phyloP scores from a whole-genome alignment of 179 eudicot species.

The Beta macrorhiza region DNA sequence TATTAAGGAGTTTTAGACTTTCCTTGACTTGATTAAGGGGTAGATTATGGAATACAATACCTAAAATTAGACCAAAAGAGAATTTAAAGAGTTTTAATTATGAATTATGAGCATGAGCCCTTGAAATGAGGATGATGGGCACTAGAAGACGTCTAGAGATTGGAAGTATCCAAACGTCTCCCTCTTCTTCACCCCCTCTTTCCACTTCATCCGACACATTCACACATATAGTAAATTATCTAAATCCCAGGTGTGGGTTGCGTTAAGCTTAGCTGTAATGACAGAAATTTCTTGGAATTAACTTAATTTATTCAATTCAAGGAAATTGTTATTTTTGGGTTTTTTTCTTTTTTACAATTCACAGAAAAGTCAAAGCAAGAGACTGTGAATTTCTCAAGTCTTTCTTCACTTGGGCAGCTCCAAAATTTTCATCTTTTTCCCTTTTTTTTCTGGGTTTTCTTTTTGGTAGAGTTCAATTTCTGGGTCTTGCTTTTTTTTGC shows the following conservation, averaged over 20 bases:
- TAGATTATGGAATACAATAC: too few species aligned
- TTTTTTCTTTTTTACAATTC: constrained; percentile 6
- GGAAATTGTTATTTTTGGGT: background rate
- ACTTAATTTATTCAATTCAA: background rate
- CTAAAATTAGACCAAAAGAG: background rate
- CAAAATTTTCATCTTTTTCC: background rate
- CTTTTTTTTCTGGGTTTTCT: background rate
- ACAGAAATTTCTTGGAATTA: constrained; percentile 15
- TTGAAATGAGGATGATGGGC: constrained; percentile 30
- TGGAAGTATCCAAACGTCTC: constrained; percentile 34
- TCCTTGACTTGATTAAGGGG: too few species aligned
- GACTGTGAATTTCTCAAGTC: constrained; percentile 16
- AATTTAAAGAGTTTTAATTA: background rate
- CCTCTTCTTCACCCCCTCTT: constrained; percentile 4
- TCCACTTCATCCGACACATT: constrained; percentile 19
- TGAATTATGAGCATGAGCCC: constrained; percentile 4
- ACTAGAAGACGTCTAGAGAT: constrained; percentile 31
- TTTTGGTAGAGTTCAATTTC: constrained; percentile 9
- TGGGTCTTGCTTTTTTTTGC: constrained; percentile 19
- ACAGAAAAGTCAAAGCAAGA: constrained; percentile 32
- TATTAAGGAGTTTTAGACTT: too few species aligned
- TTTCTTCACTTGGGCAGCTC: constrained; percentile 14
- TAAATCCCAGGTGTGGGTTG: constrained; percentile 31
- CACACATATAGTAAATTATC: background rate
- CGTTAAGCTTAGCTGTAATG: constrained; percentile 25